Evolutionary conservation across 2,329 filamentous ascomycete species (phyloP).

Genomic region (Aspergillus quadricinctus): DNA sequence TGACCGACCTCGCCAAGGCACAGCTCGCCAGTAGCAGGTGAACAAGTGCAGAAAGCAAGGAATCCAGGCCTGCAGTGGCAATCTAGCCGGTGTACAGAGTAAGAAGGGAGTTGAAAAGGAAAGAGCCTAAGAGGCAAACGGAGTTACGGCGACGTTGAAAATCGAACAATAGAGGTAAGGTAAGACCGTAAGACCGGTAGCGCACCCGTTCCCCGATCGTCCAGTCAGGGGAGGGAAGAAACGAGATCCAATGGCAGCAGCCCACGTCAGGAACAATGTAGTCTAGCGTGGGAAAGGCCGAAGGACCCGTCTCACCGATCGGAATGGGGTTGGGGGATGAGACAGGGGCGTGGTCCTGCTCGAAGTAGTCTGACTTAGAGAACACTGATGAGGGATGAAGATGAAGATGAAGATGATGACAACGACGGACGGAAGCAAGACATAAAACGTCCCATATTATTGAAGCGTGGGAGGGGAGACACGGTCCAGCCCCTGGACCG

Average conservation of each 20-base stretch:
- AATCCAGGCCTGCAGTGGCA: neutral
- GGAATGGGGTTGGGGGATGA: too few relatives aligned
- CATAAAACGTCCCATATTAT: neutral
- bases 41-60: neutral
- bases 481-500: neutral
- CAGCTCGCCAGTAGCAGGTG: neutral
- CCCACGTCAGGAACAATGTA: constrained; percentile 19
- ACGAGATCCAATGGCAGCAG: constrained; percentile 18
- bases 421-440: neutral
- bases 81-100: neutral
- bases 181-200: neutral
- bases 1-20: neutral
- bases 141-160: neutral
- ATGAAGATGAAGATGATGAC: neutral
- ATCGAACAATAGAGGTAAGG: neutral
- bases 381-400: neutral
- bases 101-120: neutral
- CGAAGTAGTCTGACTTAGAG: neutral
- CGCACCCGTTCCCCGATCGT: neutral
- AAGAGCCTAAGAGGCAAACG: neutral
- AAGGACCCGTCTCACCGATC: neutral
- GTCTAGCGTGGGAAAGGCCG: constrained; percentile 12
- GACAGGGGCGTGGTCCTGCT: too few relatives aligned
- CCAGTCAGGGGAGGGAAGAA: constrained; percentile 15
- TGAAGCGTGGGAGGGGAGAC: neutral